Conservation (phyloP, 2,329 filamentous ascomycete species). For the Verticillium nonalfalfae region DNA sequence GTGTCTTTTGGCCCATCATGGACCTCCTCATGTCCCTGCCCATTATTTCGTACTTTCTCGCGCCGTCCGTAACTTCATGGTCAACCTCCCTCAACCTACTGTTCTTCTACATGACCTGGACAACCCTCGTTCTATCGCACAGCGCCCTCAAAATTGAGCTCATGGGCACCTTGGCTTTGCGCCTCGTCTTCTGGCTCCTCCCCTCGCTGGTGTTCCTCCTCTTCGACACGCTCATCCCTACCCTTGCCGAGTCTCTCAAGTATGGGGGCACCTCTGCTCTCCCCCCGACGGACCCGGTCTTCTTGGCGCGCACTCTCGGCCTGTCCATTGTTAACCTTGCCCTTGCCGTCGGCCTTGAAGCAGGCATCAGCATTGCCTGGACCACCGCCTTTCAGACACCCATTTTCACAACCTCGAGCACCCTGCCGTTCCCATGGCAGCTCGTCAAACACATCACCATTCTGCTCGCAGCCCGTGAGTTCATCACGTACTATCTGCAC, state of each 20-base stretch:
- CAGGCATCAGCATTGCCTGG: slow-evolving; percentile 29
- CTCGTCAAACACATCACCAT: slow-evolving; percentile 40
- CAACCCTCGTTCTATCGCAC: slow-evolving; percentile 73
- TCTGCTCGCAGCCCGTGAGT: slow-evolving; percentile 42
- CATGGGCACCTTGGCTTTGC: slow-evolving; percentile 60
- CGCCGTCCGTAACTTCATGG: slow-evolving; percentile 59
- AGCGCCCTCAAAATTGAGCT: slow-evolving; percentile 70
- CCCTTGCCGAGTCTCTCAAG: slow-evolving; percentile 63
- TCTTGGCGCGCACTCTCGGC: slow-evolving; percentile 26
- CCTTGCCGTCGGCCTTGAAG: slow-evolving; percentile 36
- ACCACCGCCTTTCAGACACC: slow-evolving; percentile 25
- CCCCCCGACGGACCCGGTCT: slow-evolving; percentile 33
- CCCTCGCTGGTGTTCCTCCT: slow-evolving; percentile 67
- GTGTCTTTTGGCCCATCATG: slow-evolving; percentile 30
- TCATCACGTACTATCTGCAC: slow-evolving; percentile 69
- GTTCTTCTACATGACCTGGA: slow-evolving; percentile 90
- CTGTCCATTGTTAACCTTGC: slow-evolving; percentile 40
- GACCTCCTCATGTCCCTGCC: slow-evolving; percentile 68
- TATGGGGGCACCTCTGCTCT: slow-evolving; percentile 48
- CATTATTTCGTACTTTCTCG: slow-evolving; percentile 61
- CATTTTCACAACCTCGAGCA: slow-evolving; percentile 40
- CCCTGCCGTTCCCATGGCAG: slow-evolving; percentile 47
- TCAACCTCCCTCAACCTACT: slow-evolving; percentile 76
- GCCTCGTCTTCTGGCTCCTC: slow-evolving; percentile 63
- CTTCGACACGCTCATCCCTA: slow-evolving; percentile 67